Evolutionary conservation across 768 basidiomycete genomes (phyloP), one percentile per base, ranked within the genome.

Genomic region (Gymnopilus junonius): DNA sequence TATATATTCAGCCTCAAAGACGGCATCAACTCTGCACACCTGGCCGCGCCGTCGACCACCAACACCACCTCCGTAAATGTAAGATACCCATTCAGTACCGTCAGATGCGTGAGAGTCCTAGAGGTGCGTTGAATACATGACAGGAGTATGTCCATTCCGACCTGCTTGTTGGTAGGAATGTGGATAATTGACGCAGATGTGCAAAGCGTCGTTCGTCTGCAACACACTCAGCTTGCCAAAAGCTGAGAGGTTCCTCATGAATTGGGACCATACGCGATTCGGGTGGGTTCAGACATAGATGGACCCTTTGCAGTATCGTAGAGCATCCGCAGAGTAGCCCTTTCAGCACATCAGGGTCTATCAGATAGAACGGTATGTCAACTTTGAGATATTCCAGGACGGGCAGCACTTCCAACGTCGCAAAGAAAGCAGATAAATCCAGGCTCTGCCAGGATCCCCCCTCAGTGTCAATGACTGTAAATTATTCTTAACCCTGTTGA

Each of bases 401-500:
- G 6, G 79, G 78, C 48, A 81, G 80, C 6, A 65, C 68, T 0
- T 62, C 51, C 12, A 82, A 63, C 27, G 67, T 58, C 27, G 69
- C 45, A 67, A 84, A 82, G 51, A 83, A 75, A 1, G 65, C 53
- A 4, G 82, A 82, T 14, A 85, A 71, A 57, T 83, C 80, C 8
- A 78, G 62, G 0, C 75, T 70, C 2, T 76, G 73, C 78, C 77
- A 81, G 3, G 80, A 82, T n/a, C n/a, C n/a, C n/a, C n/a, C 69
- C 76, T 77, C 10, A 83, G 63, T 35, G 68, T 74, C 43, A 85
- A 65, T 1, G 69, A 68, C 21, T 71, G 64, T 17, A 85, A 69
- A 34, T 75, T 76, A 1, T 73, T 65, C 2, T 73, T 69, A 1
- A 82, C 69, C 14, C 63, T 60, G 45, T 80, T 79, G 50, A 83